Evolutionary conservation across 345 rosid genomes (phyloP), one percentile per base, ranked within the genome.

Genomic region (Pistacia atlantica): DNA sequence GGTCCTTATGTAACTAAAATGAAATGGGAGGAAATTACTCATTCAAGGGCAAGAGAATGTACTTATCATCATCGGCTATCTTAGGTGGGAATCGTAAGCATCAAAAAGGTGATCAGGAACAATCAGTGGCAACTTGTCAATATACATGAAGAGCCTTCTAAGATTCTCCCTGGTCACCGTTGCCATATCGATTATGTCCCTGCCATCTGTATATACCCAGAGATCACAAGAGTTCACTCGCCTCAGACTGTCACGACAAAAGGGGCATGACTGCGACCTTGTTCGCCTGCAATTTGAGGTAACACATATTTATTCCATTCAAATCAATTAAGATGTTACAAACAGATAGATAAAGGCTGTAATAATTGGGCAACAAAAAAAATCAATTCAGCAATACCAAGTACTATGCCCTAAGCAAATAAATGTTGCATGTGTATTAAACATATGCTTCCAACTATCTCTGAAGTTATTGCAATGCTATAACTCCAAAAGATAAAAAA

Each of bases 151-250:
- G 35, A 91, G 84, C 73, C 91, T 86, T 69, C 83, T 80, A 16
- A 89, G 86, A 80, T 89, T 86, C 83, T 91, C 93, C 78, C 84
- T 79, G 1, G 87, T 83, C 52, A 91, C 80, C 1, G 88, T 81
- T 33, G 87, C 82, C 80, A 84, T 57, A 74, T 89, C 95, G 0
- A 86, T 76, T 54, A 85, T 78, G 45, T 89, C 93, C 68, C 75
- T 80, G 80, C 80, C 81, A 81, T 87, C 86, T 9, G 86, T 84
- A 52, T 70, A 86, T 28, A 89, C 79, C 95, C 95, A 91, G 31
- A 91, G 91, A 62, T 91, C 95, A 17, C 89, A 84, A 0, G 95
- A 89, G 77, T 89, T 80, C 37, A 89, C 93, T 84, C 95, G 85
- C 82, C 86, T 89, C 13, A 91, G 86, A 81, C 84, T 83, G 77